A percentile compares a stretch with the other conserved stretches of the same genome.
Evolutionary conservation across 495 filamentous ascomycete species (phyloP).

Genomic region (Glarea lozoyensis): DNA sequence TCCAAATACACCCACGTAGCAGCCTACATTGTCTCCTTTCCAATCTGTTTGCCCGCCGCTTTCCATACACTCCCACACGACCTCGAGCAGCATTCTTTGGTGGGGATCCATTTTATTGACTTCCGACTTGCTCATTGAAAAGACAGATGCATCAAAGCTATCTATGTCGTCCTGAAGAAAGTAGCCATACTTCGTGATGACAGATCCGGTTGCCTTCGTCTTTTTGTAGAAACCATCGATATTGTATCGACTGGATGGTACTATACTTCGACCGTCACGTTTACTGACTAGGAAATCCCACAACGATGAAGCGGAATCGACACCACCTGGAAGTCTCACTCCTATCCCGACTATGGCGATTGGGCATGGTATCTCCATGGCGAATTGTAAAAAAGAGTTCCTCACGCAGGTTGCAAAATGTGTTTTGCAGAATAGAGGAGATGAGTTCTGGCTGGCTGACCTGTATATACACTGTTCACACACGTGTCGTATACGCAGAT

Average conservation of each 20-base stretch:
- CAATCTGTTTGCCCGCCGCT: constrained; percentile 3
- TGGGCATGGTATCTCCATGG: no score
- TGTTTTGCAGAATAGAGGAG: no score
- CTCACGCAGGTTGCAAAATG: no score
- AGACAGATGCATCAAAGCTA: constrained; percentile 29
- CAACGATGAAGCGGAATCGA: not conserved
- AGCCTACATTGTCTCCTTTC: not conserved
- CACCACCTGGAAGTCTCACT: not conserved
- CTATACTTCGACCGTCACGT: constrained; percentile 1
- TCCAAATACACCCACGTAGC: not conserved
- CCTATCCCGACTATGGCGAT: not conserved
- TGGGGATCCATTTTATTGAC: constrained; percentile 46
- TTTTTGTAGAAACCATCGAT: constrained; percentile 1
- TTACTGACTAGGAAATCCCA: not conserved
- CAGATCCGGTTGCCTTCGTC: not conserved
- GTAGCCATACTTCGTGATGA: constrained; percentile 1
- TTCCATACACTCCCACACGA: constrained; percentile 21
- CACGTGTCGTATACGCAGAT: no score
- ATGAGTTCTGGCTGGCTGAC: no score
- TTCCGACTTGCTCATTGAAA: constrained; percentile 32
- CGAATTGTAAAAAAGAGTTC: no score
- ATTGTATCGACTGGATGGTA: constrained; percentile 2
- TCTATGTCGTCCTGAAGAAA: constrained; percentile 5
- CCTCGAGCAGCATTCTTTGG: constrained; percentile 45
- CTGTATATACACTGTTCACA: no score